Conservation (phyloP, 1,139 yeast genomes). For the Debaryomyces robertsiae region DNA sequence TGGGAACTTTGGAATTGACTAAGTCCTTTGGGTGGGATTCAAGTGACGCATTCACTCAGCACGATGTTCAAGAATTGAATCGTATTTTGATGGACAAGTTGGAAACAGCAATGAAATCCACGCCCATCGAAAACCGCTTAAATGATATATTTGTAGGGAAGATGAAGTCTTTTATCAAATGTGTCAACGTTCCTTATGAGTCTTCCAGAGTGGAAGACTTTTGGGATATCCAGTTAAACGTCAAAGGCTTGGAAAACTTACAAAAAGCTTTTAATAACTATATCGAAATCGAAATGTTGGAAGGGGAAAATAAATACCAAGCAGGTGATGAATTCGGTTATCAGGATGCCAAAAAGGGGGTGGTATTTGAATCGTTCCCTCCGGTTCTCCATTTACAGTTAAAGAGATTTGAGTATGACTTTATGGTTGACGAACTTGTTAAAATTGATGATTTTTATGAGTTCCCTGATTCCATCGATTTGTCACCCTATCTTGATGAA, state of each 20-base stretch:
- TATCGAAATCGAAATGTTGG: conserved; percentile 83
- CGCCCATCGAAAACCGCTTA: conserved; percentile 76
- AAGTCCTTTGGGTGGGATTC: conserved; percentile 97
- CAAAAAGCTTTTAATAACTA: conserved; percentile 81
- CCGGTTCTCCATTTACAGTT: conserved; percentile 91
- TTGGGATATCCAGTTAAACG: conserved; percentile 97
- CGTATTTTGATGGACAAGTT: conserved; percentile 93
- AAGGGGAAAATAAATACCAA: conserved; percentile 94
- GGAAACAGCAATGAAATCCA: conserved; percentile 90
- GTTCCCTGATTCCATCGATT: conserved; percentile 81
- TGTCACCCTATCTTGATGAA: conserved; percentile 75
- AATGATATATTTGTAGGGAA: conserved; percentile 91
- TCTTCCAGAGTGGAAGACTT: conserved; percentile 91
- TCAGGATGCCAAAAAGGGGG: conserved; percentile 97
- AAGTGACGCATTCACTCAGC: conserved; percentile 94
- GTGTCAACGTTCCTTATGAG: conserved; percentile 94
- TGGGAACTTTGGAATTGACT: conserved; percentile 85
- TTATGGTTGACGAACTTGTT: conserved; percentile 83
- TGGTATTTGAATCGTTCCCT: conserved; percentile 86
- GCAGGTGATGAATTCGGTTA: conserved; percentile 85
- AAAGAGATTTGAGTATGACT: conserved; percentile 93
- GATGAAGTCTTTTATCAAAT: conserved; percentile 92
- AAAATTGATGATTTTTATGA: conserved; percentile 93
- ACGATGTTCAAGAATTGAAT: conserved; percentile 95
- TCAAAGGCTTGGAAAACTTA: conserved; percentile 74